phyloP scores from a whole-genome alignment of 495 filamentous ascomycete species.

The Articulospora tetracladia region DNA sequence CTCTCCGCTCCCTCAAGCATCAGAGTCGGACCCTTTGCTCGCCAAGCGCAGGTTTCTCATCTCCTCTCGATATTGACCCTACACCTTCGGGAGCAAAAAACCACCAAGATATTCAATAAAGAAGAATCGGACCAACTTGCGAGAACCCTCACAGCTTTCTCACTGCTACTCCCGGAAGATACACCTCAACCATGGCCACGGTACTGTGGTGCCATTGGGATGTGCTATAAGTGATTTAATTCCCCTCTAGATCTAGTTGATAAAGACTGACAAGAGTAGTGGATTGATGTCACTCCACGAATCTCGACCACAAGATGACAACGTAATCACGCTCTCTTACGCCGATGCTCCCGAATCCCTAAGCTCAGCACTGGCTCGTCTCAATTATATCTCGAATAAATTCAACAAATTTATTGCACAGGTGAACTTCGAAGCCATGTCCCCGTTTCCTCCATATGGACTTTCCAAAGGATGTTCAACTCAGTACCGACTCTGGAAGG shows the following conservation, averaged over 20 bases:
- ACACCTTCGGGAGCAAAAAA: conserved; percentile 3
- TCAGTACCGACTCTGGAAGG: conserved; percentile 7
- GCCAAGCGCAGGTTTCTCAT: conserved; percentile 22
- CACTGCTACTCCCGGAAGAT: conserved; percentile 17
- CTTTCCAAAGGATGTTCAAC: neutral
- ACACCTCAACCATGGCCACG: conserved; percentile 12
- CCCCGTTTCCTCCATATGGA: conserved; percentile 13
- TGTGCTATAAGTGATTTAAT: conserved; percentile 17
- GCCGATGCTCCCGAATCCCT: conserved; percentile 2
- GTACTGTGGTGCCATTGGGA: conserved; percentile 18
- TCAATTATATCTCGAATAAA: conserved; percentile 1
- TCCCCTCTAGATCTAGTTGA: neutral
- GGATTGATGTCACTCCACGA: conserved; percentile 15
- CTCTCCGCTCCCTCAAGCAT: conserved; percentile 16
- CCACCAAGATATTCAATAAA: neutral
- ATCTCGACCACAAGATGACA: neutral
- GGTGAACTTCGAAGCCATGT: conserved; percentile 11
- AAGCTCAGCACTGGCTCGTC: neutral
- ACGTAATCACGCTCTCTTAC: neutral
- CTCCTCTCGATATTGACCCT: conserved; percentile 8
- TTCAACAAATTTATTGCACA: conserved; percentile 9
- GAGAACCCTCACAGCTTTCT: conserved; percentile 14
- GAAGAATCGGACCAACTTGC: conserved; percentile 17
- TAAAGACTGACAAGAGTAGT: conserved; percentile 1
- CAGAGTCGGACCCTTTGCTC: conserved; percentile 15